Evolutionary conservation across 2,329 filamentous ascomycete species (phyloP).

Genomic region (Mollisia scopiformis): DNA sequence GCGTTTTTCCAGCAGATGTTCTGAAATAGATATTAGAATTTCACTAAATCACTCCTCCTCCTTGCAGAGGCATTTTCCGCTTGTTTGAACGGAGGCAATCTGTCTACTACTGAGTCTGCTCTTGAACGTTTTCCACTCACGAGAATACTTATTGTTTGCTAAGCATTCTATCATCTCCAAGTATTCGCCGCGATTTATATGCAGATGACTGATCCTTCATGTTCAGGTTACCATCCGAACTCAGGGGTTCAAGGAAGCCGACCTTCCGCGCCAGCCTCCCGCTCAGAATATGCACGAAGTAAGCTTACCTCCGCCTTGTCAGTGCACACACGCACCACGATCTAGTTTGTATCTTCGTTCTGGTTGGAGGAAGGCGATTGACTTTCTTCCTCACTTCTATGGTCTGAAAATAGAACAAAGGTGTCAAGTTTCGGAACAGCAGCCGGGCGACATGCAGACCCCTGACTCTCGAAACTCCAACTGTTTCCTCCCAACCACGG

Average conservation of each 20-base stretch:
- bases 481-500: background rate
- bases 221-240: background rate
- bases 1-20: too few relatives aligned
- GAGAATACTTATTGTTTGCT: too few relatives aligned
- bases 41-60: too few relatives aligned
- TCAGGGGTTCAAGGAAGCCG: background rate
- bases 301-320: background rate
- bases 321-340: background rate
- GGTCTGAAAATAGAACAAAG: background rate
- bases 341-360: background rate
- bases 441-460: background rate
- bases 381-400: background rate
- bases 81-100: too few relatives aligned
- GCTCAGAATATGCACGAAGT: too few relatives aligned
- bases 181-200: background rate
- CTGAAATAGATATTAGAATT: too few relatives aligned
- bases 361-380: background rate
- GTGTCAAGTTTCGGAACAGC: background rate
- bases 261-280: background rate
- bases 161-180: background rate
- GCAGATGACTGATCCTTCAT: background rate
- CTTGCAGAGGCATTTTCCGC: too few relatives aligned
- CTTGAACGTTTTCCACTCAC: too few relatives aligned
- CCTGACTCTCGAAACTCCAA: background rate
- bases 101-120: too few relatives aligned